phyloP scores from a whole-genome alignment of 2,329 filamentous ascomycete genomes.

The Byssochlamys sp. region DNA sequence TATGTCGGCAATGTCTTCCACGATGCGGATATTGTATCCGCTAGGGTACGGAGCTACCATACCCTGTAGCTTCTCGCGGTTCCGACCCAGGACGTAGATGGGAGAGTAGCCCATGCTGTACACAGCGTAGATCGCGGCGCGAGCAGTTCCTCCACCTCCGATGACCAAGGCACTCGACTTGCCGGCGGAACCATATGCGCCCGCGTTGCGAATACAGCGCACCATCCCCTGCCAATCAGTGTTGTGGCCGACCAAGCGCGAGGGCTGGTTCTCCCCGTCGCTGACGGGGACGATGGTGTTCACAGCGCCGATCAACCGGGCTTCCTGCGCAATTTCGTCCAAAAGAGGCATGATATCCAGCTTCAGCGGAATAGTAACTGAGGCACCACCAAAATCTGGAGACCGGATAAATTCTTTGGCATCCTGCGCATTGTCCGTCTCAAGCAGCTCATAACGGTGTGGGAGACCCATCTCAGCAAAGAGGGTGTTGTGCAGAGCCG shows the following conservation, averaged over 20 bases:
- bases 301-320: conserved; percentile 75
- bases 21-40: conserved; percentile 59
- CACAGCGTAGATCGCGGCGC: conserved; percentile 82
- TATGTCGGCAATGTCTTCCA: conserved; percentile 48
- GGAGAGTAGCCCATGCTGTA: conserved; percentile 73
- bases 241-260: conserved; percentile 69
- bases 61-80: conserved; percentile 54
- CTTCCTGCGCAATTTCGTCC: conserved; percentile 70
- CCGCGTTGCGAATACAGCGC: conserved; percentile 61
- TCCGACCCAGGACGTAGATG: conserved; percentile 78
- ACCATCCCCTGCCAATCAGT: conserved; percentile 95
- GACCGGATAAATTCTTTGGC: conserved; percentile 58
- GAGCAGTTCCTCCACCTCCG: conserved; percentile 81
- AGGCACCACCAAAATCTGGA: conserved; percentile 78
- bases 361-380: conserved; percentile 92
- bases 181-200: conserved; percentile 41
- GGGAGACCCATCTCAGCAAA: conserved; percentile 71
- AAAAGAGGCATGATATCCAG: conserved; percentile 73
- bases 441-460: conserved; percentile 66
- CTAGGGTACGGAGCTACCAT: conserved; percentile 64
- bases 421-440: conserved; percentile 58
- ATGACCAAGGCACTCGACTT: conserved; percentile 62
- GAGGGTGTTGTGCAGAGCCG: conserved; percentile 77
- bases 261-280: conserved; percentile 34
- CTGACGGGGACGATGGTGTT: conserved; percentile 73